Base-by-base conservation (phyloP, 352 stramenopile genomes). In the Globisporangium parvum region DNA sequence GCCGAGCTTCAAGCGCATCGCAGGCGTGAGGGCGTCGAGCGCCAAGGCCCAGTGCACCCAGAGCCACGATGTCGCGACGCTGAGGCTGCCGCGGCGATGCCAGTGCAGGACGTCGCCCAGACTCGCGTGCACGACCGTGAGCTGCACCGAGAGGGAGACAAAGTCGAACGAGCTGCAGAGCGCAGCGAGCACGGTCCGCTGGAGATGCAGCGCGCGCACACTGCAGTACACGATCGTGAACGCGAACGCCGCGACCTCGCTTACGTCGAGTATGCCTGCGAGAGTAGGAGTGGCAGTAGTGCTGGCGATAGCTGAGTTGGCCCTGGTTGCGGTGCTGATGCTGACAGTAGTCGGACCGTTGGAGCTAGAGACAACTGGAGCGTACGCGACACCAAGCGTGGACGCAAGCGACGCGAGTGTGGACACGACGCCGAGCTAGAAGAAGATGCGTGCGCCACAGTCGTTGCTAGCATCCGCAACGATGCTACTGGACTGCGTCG, bases 131-230 rank as follows among this genome's bases (percentile, higher is more conserved):
- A n/a, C n/a, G n/a, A n/a, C n/a, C n/a, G n/a, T n/a, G n/a, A n/a
- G n/a, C n/a, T n/a, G n/a, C n/a, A n/a, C n/a, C n/a, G n/a, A n/a
- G n/a, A n/a, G n/a, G n/a, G n/a, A n/a, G n/a, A 20, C 39, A 20
- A 55, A 63, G 20, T 60, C 51, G n/a, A 67, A 67, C 11, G 46
- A 60, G 9, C 51, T 64, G 20, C 49, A 20, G 23, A 67, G 50
- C 6, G 56, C 40, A 0, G 21, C 0, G 6, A 52, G 12, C 23
- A 61, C 15, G 10, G 11, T 41, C 1, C 59, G 47, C 9, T 65
- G 59, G n/a, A 49, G 55, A 12, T 55, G 53, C 2, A 51, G 26
- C 18, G 12, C 39, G 18, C 17, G 51, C 18, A 12, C 39, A 1
- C n/a, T 9, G 6, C 42, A 51, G 37, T 51, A 58, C 12, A 33